Conservation (phyloP, 75 land plant species). For the Sequoia sempervirens region DNA sequence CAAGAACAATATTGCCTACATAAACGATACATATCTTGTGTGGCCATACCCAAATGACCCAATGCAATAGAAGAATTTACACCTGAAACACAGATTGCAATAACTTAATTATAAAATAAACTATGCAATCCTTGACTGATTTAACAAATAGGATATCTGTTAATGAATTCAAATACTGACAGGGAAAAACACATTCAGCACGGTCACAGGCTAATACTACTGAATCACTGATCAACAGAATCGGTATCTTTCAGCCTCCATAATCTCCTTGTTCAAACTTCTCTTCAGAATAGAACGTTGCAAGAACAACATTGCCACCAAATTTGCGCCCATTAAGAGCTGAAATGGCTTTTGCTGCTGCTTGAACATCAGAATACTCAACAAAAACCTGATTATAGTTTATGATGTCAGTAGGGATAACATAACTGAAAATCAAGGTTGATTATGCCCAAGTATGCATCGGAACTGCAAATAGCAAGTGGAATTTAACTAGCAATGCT, state of each 20-base stretch:
- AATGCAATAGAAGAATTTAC: background rate
- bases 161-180: background rate
- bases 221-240: background rate
- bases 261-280: slow-evolving; percentile 29
- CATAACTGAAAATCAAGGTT: background rate
- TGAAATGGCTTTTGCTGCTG: slow-evolving; percentile 21
- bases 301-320: slow-evolving; percentile 25
- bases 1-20: slow-evolving; percentile 20
- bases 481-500: background rate
- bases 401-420: background rate
- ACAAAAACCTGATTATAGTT: slow-evolving; percentile 23
- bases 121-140: background rate
- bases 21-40: background rate
- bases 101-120: background rate
- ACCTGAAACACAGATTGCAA: background rate
- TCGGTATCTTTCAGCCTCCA: slow-evolving; percentile 8
- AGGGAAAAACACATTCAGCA: background rate
- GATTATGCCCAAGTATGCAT: background rate
- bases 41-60: background rate
- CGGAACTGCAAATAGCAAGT: background rate
- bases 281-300: slow-evolving; percentile 24
- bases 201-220: background rate
- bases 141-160: background rate
- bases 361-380: slow-evolving; percentile 24
- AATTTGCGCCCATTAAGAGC: slow-evolving; percentile 25